These are phyloP conservation scores for rapeseed (Brassica napus) DNA, from an alignment of 345 rosid species.

Conservation along the genomic window DNA sequence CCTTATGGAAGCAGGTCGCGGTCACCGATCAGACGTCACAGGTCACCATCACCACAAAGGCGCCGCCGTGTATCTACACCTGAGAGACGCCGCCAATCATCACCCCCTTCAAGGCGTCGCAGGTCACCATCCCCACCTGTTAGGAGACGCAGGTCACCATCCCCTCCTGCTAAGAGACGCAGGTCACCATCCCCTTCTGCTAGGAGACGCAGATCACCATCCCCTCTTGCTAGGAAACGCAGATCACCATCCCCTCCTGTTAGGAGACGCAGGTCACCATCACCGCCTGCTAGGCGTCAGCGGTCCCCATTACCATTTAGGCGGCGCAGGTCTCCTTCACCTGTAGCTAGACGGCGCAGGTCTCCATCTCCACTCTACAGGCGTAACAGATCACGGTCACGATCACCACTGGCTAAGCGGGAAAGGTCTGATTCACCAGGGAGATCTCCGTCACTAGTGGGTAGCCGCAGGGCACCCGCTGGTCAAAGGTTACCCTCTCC, in stretches of 20 bases:
- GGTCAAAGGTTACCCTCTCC: constrained; percentile 32
- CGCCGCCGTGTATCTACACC: constrained; percentile 52
- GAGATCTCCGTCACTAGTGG: constrained; percentile 36
- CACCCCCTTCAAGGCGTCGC: constrained; percentile 44
- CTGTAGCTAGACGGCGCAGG: constrained; percentile 31
- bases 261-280: constrained; percentile 49
- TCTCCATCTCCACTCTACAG: constrained; percentile 39
- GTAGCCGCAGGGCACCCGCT: constrained; percentile 16
- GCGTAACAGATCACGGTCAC: constrained; percentile 44
- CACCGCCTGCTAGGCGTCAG: constrained; percentile 39
- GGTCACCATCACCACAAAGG: constrained; percentile 46
- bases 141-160: constrained; percentile 43
- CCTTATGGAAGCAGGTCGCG: constrained; percentile 40
- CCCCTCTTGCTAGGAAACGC: constrained; percentile 30
- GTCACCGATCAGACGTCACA: constrained; percentile 44
- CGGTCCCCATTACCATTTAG: constrained; percentile 40
- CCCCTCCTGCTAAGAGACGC: constrained; percentile 31
- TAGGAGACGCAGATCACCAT: neutral
- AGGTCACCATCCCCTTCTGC: constrained; percentile 51
- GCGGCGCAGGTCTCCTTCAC: constrained; percentile 34
- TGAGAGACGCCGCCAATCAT: constrained; percentile 42
- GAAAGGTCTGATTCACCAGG: constrained; percentile 35
- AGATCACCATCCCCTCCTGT: constrained; percentile 47
- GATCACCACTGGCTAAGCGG: constrained; percentile 28
- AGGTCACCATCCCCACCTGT: constrained; percentile 47